A percentile compares a stretch with the other conserved stretches of the same genome.
These are phyloP conservation scores for Ulvella scutata DNA, from an alignment of 139 green algal species.

Conservation along the genomic window DNA sequence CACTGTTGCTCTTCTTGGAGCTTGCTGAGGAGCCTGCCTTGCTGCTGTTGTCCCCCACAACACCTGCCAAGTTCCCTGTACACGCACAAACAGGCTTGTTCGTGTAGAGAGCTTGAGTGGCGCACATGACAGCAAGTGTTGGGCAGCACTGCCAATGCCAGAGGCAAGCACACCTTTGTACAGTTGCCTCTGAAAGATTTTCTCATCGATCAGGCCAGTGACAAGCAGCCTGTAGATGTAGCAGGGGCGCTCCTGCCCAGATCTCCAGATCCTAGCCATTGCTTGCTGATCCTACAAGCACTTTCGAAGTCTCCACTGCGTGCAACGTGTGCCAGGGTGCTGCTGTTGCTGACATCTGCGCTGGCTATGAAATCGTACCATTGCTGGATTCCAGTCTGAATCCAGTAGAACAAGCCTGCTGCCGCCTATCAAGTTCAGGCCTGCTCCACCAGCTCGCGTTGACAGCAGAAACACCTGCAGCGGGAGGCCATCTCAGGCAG, in stretches of 20 bases:
- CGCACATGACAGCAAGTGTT: neutral
- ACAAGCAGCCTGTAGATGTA: constrained; percentile 62
- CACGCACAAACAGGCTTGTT: neutral
- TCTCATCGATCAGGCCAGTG: constrained; percentile 75
- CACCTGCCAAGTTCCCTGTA: neutral
- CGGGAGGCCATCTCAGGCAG: neutral
- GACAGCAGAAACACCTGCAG: constrained; percentile 72
- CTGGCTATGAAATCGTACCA: neutral
- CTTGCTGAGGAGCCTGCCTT: neutral
- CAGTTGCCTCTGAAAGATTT: constrained; percentile 16
- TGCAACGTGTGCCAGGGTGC: constrained; percentile 42
- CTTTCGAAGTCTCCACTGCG: constrained; percentile 4
- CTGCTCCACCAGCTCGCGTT: constrained; percentile 64
- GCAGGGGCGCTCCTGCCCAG: constrained; percentile 63
- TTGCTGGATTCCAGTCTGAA: constrained; percentile 45
- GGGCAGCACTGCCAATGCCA: neutral
- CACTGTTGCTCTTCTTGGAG: neutral
- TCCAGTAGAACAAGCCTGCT: constrained; percentile 52
- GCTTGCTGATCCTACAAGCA: constrained; percentile 48
- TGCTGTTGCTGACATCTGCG: constrained; percentile 6
- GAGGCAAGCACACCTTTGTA: neutral
- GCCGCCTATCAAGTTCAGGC: constrained; percentile 77
- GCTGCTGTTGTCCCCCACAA: neutral
- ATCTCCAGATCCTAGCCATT: constrained; percentile 69
- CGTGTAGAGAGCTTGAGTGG: neutral